Evolutionary conservation across 345 rosid genomes (phyloP).

Genomic region (Cochlearia excelsa): DNA sequence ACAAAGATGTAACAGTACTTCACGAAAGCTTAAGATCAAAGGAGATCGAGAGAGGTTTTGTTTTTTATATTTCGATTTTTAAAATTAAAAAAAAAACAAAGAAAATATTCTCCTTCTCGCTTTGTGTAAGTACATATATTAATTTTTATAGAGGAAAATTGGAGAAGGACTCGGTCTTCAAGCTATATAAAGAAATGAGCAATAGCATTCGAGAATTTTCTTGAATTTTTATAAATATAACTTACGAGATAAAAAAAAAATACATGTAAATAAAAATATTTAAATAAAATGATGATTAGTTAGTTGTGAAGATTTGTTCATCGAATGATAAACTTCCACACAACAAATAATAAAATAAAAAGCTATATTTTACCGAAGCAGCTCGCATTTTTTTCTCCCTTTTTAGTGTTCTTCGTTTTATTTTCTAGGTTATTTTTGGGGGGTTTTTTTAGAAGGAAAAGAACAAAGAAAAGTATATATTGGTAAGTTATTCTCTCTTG

Average conservation of each 20-base stretch:
- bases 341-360: not conserved
- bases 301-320: constrained; percentile 1
- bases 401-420: constrained; percentile 20
- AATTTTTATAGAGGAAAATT: constrained; percentile 29
- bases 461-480: not conserved
- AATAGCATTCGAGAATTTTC: constrained; percentile 2
- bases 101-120: not conserved
- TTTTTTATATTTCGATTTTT: no score
- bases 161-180: constrained; percentile 37
- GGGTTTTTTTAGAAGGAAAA: not conserved
- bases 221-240: not conserved
- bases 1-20: no score
- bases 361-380: constrained; percentile 34
- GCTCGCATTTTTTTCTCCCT: constrained; percentile 44
- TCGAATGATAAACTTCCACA: constrained; percentile 21
- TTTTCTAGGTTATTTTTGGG: not conserved
- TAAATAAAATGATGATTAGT: constrained; percentile 18
- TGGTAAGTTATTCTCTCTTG: no score
- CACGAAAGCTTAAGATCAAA: no score
- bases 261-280: not conserved
- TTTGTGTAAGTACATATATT: no score
- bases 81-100: no score
- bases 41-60: no score
- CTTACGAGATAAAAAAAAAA: not conserved
- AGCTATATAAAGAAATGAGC: constrained; percentile 12